Evolutionary conservation across 208 protist genomes (phyloP).

Genomic region (Blechomonas ayalai): DNA sequence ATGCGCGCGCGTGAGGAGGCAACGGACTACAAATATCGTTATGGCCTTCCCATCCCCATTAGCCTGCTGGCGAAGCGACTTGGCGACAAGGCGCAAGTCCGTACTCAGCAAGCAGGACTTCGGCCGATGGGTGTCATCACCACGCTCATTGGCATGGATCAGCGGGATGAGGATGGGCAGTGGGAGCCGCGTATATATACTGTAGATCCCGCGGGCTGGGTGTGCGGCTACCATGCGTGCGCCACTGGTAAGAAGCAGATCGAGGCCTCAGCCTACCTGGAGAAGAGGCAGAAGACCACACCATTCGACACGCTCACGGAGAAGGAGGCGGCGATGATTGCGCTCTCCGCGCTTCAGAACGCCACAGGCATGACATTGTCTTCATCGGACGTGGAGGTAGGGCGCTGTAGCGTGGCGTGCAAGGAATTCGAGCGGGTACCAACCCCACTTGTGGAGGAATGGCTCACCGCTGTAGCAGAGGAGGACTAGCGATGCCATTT

Average conservation of each 20-base stretch:
- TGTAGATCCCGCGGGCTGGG: slow-evolving; percentile 94
- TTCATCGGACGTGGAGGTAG: slow-evolving; percentile 80
- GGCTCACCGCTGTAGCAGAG: slow-evolving; percentile 82
- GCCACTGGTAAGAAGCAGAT: slow-evolving; percentile 92
- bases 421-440: slow-evolving; percentile 58
- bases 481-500: too few relatives aligned
- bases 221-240: slow-evolving; percentile 87
- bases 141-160: slow-evolving; percentile 93
- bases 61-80: slow-evolving; percentile 94
- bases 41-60: slow-evolving; percentile 95
- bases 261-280: slow-evolving; percentile 94
- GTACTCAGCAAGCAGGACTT: slow-evolving; percentile 96
- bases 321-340: slow-evolving; percentile 79
- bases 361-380: slow-evolving; percentile 63
- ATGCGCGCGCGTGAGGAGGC: slow-evolving; percentile 93
- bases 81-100: slow-evolving; percentile 96
- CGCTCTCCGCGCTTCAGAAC: slow-evolving; percentile 71
- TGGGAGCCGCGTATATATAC: slow-evolving; percentile 90
- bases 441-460: slow-evolving; percentile 70
- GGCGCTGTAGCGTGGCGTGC: slow-evolving; percentile 30
- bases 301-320: slow-evolving; percentile 68
- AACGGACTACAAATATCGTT: slow-evolving; percentile 94
- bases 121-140: slow-evolving; percentile 91
- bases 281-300: slow-evolving; percentile 93
- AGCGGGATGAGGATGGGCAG: slow-evolving; percentile 69